Percentiles rank a stretch among this genome's conserved stretches.
Evolutionary conservation across 495 filamentous ascomycete species (phyloP).

Genomic region (Neurospora sp.): DNA sequence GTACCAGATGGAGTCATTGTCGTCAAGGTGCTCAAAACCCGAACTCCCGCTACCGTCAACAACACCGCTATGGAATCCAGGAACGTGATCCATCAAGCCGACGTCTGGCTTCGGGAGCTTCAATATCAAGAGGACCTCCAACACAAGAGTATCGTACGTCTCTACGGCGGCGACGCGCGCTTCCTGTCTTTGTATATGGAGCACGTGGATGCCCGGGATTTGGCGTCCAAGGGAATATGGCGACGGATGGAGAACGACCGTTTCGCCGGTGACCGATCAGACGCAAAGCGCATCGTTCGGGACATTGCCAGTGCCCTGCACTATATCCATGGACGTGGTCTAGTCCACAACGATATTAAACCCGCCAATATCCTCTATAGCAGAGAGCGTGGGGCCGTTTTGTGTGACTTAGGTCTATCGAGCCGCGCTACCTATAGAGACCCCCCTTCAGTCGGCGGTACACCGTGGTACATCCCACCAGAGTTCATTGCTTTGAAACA

Average conservation of each 20-base stretch:
- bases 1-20: constrained; percentile 36
- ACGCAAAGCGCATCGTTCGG: constrained; percentile 34
- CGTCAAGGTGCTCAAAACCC: constrained; percentile 40
- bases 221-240: constrained; percentile 31
- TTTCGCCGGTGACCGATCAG: constrained; percentile 29
- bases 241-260: constrained; percentile 26
- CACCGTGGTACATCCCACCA: constrained; percentile 41
- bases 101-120: constrained; percentile 40
- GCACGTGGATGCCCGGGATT: constrained; percentile 37
- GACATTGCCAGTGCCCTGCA: constrained; percentile 35
- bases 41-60: constrained; percentile 17
- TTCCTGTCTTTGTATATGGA: constrained; percentile 43
- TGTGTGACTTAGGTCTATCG: constrained; percentile 40
- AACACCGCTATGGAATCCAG: constrained; percentile 29
- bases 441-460: constrained; percentile 32
- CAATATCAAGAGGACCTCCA: constrained; percentile 35
- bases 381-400: constrained; percentile 37
- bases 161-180: constrained; percentile 39
- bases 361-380: constrained; percentile 44
- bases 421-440: constrained; percentile 22
- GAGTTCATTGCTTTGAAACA: constrained; percentile 38
- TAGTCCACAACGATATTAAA: constrained; percentile 43
- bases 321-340: constrained; percentile 34
- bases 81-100: constrained; percentile 39
- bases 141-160: constrained; percentile 37